A percentile compares a stretch with the other conserved stretches of the same genome.
These are phyloP conservation scores for Kluyveromyces dobzhanskii DNA, from an alignment of 805 yeast genomes.

Conservation along the genomic window DNA sequence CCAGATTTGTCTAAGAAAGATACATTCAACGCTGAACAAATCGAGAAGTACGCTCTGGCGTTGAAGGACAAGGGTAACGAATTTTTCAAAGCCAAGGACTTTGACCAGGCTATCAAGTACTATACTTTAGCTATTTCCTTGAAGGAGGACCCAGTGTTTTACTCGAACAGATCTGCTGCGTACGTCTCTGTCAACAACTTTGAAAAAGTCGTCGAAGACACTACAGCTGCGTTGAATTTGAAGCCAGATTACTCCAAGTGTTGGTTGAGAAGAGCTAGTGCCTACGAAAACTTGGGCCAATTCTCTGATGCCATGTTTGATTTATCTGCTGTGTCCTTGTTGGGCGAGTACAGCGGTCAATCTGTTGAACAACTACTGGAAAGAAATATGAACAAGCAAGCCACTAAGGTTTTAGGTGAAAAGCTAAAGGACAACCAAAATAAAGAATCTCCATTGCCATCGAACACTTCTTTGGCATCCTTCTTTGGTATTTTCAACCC, in stretches of 20 bases:
- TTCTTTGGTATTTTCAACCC: conserved; percentile 78
- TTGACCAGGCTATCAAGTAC: conserved; percentile 65
- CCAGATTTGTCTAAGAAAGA: conserved; percentile 45
- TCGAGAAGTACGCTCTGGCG: conserved; percentile 57
- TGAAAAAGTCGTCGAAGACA: conserved; percentile 80
- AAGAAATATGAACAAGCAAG: conserved; percentile 73
- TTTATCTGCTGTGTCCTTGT: conserved; percentile 77
- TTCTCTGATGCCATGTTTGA: conserved; percentile 86
- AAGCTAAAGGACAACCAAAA: conserved; percentile 36
- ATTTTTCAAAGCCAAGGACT: conserved; percentile 61
- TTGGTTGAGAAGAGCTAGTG: conserved; percentile 84
- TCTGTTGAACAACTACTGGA: conserved; percentile 76
- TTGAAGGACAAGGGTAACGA: conserved; percentile 88
- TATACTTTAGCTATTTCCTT: conserved; percentile 72
- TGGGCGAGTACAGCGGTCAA: conserved; percentile 75
- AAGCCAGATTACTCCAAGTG: conserved; percentile 91
- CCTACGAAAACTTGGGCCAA: conserved; percentile 73
- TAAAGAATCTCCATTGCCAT: conserved; percentile 50
- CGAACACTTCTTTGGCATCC: conserved; percentile 74
- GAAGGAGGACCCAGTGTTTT: conserved; percentile 79
- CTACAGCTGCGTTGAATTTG: conserved; percentile 74
- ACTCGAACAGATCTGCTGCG: conserved; percentile 95
- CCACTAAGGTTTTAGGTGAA: conserved; percentile 62
- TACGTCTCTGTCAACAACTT: conserved; percentile 73
- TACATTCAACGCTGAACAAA: conserved; percentile 41